These are phyloP conservation scores for Furcasterigmium furcatum DNA, from an alignment of 2,329 filamentous ascomycete genomes.

Conservation along the genomic window DNA sequence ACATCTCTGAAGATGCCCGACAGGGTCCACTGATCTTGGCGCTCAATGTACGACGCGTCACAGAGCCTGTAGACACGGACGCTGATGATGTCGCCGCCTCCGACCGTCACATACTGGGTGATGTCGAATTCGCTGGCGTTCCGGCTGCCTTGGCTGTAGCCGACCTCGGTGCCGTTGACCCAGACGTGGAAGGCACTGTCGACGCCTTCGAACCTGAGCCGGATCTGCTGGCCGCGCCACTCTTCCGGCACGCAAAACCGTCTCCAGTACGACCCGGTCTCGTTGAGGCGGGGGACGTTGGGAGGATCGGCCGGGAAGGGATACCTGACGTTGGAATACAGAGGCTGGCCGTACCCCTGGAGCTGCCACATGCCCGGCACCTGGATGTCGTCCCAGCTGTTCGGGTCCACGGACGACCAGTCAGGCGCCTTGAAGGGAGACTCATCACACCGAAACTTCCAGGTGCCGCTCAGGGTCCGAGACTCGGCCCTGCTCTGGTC, in stretches of 20 bases:
- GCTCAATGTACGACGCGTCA: constrained; percentile 69
- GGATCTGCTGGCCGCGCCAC: constrained; percentile 49
- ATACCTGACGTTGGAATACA: constrained; percentile 68
- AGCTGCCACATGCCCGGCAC: constrained; percentile 67
- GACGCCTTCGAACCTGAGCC: constrained; percentile 71
- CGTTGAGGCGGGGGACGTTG: constrained; percentile 59
- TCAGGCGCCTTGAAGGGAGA: constrained; percentile 22
- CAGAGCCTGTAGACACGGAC: constrained; percentile 71
- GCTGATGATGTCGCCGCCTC: constrained; percentile 50
- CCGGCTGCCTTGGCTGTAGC: constrained; percentile 71
- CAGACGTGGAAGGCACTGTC: constrained; percentile 70
- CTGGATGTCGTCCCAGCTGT: constrained; percentile 47
- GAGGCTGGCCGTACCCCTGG: constrained; percentile 60
- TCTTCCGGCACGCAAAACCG: constrained; percentile 48
- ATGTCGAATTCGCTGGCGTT: constrained; percentile 74
- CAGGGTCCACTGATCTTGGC: constrained; percentile 69
- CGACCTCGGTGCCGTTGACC: constrained; percentile 64
- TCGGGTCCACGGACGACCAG: constrained; percentile 10
- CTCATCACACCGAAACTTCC: constrained; percentile 29
- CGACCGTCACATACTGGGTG: constrained; percentile 42
- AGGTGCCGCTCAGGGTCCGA: constrained; percentile 40
- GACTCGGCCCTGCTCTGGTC: constrained; percentile 28
- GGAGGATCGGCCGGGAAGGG: constrained; percentile 67
- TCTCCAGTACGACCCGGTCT: constrained; percentile 59
- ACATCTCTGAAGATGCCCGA: constrained; percentile 68